Conservation (phyloP, 805 yeast genomes). For the Myxozyma udenii region DNA sequence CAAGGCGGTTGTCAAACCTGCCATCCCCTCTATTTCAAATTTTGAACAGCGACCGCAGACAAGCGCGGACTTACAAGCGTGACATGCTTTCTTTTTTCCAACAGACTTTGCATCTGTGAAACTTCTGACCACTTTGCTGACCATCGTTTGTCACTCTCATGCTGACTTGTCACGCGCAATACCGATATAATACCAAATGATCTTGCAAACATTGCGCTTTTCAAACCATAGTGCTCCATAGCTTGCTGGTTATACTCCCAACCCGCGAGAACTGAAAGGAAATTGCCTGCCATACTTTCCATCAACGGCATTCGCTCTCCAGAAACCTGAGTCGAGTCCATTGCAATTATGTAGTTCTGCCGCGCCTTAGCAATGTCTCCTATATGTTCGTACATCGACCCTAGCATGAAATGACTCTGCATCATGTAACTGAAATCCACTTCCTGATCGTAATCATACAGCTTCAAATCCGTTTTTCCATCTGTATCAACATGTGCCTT, state of each 20-base stretch:
- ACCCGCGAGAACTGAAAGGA: slow-evolving; percentile 16
- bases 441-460: slow-evolving; percentile 25
- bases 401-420: slow-evolving; percentile 15
- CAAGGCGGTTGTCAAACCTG: too few species aligned
- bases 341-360: slow-evolving; percentile 6
- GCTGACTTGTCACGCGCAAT: slow-evolving; percentile 5
- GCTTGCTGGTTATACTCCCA: slow-evolving; percentile 16
- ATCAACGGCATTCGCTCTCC: slow-evolving; percentile 7
- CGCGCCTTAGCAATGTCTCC: slow-evolving; percentile 11
- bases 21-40: too few species aligned
- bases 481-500: slow-evolving; percentile 19
- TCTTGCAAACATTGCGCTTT: slow-evolving; percentile 17
- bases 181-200: slow-evolving; percentile 5
- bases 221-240: slow-evolving; percentile 13
- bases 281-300: slow-evolving; percentile 17
- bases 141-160: slow-evolving; percentile 12
- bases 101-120: slow-evolving; percentile 2
- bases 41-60: too few species aligned
- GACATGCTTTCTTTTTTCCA: slow-evolving; percentile 4
- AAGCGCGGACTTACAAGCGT: too few species aligned
- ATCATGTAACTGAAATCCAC: slow-evolving; percentile 16
- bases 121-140: slow-evolving; percentile 9
- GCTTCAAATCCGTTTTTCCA: slow-evolving; percentile 5
- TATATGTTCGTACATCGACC: slow-evolving; percentile 4
- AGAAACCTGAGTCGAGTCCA: slow-evolving; percentile 10